Conservation (phyloP, 208 protist species). For the Leptomonas pyrrhocoris region DNA sequence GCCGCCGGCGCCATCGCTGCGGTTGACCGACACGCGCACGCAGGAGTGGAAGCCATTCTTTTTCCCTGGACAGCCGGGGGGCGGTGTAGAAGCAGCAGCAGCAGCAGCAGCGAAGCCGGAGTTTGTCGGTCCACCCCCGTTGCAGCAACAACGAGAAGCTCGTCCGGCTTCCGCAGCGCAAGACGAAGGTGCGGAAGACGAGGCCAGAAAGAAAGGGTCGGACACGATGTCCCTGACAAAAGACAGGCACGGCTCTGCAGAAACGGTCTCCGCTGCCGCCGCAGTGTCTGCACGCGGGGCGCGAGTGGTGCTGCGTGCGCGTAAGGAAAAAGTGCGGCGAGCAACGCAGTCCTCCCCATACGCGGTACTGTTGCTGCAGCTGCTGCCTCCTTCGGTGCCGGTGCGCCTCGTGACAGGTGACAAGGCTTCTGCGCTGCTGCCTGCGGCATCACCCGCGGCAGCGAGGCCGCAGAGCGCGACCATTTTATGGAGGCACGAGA, state of each 20-base stretch:
- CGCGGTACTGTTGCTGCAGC: too few relatives aligned
- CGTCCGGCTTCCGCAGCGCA: too few relatives aligned
- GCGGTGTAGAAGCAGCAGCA: background rate
- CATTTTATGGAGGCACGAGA: too few relatives aligned
- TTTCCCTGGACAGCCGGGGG: background rate
- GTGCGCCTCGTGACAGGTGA: background rate
- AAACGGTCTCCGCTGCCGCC: background rate
- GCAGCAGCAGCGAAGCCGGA: background rate
- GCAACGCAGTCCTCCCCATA: too few relatives aligned
- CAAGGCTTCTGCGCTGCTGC: background rate
- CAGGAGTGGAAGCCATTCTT: background rate
- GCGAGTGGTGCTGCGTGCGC: constrained; percentile 1
- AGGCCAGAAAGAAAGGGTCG: too few relatives aligned
- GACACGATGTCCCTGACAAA: too few relatives aligned
- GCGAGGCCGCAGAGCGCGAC: too few relatives aligned
- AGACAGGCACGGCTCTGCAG: background rate
- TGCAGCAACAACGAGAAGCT: too few relatives aligned
- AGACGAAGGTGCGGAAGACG: too few relatives aligned
- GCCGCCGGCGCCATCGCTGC: constrained; percentile 11
- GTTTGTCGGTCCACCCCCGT: too few relatives aligned
- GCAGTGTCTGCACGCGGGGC: background rate
- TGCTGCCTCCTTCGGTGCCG: constrained; percentile 5
- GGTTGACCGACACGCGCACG: constrained; percentile 6
- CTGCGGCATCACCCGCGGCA: too few relatives aligned
- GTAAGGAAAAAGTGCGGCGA: background rate